Evolutionary conservation across 768 basidiomycete genomes (phyloP).

Genomic region (Lactarius akahatsu): DNA sequence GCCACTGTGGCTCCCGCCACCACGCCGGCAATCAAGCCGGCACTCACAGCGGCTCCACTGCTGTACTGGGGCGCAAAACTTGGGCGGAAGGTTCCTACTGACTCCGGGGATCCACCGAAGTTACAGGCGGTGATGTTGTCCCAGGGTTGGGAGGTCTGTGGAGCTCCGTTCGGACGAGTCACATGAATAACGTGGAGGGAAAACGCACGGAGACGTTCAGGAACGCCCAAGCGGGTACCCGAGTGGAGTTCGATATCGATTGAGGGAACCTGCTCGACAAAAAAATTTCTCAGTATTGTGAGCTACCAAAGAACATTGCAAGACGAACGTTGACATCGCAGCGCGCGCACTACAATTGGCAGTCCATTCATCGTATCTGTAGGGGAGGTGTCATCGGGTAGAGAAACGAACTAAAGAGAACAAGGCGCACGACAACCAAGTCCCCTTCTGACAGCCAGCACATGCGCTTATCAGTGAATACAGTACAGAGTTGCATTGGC

Average conservation of each 20-base stretch:
- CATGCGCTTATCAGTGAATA: slow-evolving; percentile 19
- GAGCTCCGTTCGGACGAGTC: not conserved
- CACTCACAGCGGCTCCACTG: not conserved
- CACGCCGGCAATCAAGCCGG: not conserved
- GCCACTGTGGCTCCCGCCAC: not conserved
- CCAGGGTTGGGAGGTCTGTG: slow-evolving; percentile 12
- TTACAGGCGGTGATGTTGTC: slow-evolving; percentile 16
- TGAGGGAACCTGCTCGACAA: slow-evolving; percentile 9
- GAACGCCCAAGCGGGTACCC: slow-evolving; percentile 21
- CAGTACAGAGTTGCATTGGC: slow-evolving; percentile 20
- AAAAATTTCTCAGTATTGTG: not conserved
- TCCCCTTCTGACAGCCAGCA: slow-evolving; percentile 15
- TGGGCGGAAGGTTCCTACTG: slow-evolving; percentile 7
- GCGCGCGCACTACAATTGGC: not conserved
- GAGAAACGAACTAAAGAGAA: not conserved
- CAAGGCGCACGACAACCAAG: slow-evolving; percentile 14
- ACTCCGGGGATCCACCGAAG: slow-evolving; percentile 6
- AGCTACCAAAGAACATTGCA: not conserved
- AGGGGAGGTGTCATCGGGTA: not conserved
- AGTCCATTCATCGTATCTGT: slow-evolving; percentile 13
- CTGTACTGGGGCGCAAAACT: slow-evolving; percentile 6
- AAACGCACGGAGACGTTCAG: slow-evolving; percentile 11
- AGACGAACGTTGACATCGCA: slow-evolving; percentile 7
- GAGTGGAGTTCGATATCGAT: not conserved
- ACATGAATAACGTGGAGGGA: not conserved